Conservation (phyloP, 306 rosid species). For the Potentilla sterilis region DNA sequence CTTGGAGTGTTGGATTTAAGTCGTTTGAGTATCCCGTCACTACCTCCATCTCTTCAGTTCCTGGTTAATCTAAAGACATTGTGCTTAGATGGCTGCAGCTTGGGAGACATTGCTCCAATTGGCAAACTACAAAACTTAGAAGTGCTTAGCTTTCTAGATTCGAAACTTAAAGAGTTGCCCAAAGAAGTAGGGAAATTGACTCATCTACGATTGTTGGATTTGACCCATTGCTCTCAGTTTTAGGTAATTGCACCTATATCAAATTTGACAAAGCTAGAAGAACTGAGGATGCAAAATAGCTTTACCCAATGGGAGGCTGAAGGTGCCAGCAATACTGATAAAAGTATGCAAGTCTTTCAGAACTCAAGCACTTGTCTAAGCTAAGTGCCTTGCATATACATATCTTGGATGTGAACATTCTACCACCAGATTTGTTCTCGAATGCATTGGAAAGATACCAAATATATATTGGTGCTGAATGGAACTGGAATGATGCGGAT, state of each 20-base stretch:
- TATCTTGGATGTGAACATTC: constrained; percentile 10
- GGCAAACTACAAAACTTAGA: constrained; percentile 33
- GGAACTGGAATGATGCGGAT: too few relatives aligned
- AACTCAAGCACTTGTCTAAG: constrained; percentile 27
- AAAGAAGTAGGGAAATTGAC: neutral
- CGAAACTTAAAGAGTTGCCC: constrained; percentile 30
- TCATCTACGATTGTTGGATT: neutral
- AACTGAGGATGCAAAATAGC: constrained; percentile 36
- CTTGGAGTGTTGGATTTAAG: constrained; percentile 21
- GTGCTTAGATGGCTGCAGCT: constrained; percentile 30
- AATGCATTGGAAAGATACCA: too few relatives aligned
- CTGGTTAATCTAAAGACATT: constrained; percentile 32
- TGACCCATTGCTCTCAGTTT: constrained; percentile 13
- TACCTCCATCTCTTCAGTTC: constrained; percentile 20
- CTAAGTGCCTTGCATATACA: constrained; percentile 30
- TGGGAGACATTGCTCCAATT: constrained; percentile 28
- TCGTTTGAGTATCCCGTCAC: neutral
- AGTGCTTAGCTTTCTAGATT: constrained; percentile 39
- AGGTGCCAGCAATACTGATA: neutral
- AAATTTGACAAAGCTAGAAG: constrained; percentile 32
- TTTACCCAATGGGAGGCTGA: constrained; percentile 21
- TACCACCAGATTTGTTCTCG: neutral
- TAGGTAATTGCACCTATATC: constrained; percentile 26
- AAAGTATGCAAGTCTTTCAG: constrained; percentile 24
- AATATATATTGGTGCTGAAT: too few relatives aligned